phyloP scores from a whole-genome alignment of 139 green algal species.

The Ettlia oleoabundans region DNA sequence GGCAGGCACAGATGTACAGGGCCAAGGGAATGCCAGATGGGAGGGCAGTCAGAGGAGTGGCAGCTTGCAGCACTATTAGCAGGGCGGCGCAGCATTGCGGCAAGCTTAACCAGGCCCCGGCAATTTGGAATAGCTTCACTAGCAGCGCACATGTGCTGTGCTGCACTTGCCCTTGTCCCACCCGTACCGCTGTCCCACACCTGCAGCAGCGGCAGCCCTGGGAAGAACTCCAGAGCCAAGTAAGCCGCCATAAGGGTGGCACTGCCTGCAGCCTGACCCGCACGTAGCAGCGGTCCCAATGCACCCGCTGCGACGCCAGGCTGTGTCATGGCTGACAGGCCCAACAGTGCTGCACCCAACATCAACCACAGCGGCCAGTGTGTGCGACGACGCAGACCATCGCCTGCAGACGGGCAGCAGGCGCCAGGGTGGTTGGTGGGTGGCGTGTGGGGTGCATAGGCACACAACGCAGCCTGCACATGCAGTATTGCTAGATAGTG shows the following conservation, averaged over 20 bases:
- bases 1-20: too few relatives aligned
- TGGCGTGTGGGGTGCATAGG: too few relatives aligned
- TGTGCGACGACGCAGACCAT: conserved; percentile 59
- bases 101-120: too few relatives aligned
- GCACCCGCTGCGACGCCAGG: not conserved
- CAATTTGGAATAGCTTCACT: too few relatives aligned
- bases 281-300: conserved; percentile 7
- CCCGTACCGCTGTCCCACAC: conserved; percentile 13
- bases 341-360: conserved; percentile 56
- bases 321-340: conserved; percentile 47
- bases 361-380: conserved; percentile 93
- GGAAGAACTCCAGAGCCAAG: conserved; percentile 90
- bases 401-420: not conserved
- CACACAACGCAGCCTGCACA: too few relatives aligned
- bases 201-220: conserved; percentile 72
- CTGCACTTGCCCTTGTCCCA: not conserved
- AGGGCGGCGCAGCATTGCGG: too few relatives aligned
- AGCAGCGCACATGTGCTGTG: not conserved
- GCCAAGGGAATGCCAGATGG: too few relatives aligned
- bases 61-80: too few relatives aligned
- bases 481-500: too few relatives aligned
- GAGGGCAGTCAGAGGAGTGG: too few relatives aligned
- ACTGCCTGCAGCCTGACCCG: conserved; percentile 38
- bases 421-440: too few relatives aligned
- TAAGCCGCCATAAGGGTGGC: conserved; percentile 79